Conservation (phyloP, 768 basidiomycete genomes). For the Pleurotus cornucopiae region DNA sequence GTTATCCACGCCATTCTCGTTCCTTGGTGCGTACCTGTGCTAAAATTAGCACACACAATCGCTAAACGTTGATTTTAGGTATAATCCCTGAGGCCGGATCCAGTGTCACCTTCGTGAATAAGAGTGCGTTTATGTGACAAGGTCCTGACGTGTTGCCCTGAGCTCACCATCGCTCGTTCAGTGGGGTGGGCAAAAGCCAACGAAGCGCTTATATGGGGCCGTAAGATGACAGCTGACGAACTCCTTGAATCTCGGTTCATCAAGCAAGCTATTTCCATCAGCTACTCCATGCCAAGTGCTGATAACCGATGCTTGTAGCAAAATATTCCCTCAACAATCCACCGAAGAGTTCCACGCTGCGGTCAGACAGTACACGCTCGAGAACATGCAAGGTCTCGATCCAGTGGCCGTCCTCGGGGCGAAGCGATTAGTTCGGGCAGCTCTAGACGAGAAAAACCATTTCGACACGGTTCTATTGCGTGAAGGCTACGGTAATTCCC, state of each 20-base stretch:
- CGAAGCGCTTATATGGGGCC: conserved; percentile 67
- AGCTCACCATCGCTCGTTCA: conserved; percentile 18
- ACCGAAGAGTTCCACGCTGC: conserved; percentile 49
- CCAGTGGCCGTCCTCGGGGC: conserved; percentile 46
- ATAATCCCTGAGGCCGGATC: conserved; percentile 67
- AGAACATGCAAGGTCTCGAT: conserved; percentile 58
- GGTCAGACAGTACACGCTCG: conserved; percentile 43
- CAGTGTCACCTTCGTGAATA: conserved; percentile 63
- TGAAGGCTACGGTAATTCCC: conserved; percentile 52
- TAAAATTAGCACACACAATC: neutral
- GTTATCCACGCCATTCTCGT: conserved; percentile 65
- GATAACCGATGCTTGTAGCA: conserved; percentile 27
- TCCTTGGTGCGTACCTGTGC: conserved; percentile 40
- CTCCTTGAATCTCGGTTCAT: conserved; percentile 58
- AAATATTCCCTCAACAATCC: conserved; percentile 54
- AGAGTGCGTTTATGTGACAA: conserved; percentile 35
- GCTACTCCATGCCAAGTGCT: neutral
- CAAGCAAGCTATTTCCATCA: conserved; percentile 41
- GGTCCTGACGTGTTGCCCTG: neutral
- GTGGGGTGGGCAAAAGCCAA: conserved; percentile 71
- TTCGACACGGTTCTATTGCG: conserved; percentile 63
- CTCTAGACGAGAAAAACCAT: conserved; percentile 57
- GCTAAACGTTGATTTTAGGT: conserved; percentile 31
- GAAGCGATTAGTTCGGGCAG: conserved; percentile 50
- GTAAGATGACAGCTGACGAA: conserved; percentile 57